Base-by-base conservation (phyloP, 2,329 filamentous ascomycete species). In the Aspergillus carbonarius region DNA sequence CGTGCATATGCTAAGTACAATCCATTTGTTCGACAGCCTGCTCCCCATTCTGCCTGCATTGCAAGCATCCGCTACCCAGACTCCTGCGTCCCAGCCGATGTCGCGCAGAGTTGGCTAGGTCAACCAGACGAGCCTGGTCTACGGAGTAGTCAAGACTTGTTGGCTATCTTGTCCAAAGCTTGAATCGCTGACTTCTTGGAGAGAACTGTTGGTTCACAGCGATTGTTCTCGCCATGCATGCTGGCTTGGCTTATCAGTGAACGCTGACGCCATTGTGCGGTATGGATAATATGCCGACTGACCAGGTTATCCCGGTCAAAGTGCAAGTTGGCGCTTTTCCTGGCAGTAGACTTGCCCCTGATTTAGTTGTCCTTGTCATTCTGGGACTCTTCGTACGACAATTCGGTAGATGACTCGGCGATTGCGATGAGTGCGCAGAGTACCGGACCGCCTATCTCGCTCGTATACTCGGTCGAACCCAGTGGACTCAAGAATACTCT, bases 151-250 rank as follows among this genome's bases (percentile, higher is more conserved):
- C 50, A 53, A 17, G 34, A 32, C n/a, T 35, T 61, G 56, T 58
- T 58, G 54, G 59, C 30, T 61, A 54, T 59, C 53, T 54, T 40
- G 17, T 13, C 48, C n/a, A 46, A 59, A 59, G 48, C 42, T 59
- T 59, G 46, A 46, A 40, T 50, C 50, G 46, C n/a, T 5, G 27
- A 18, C 25, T 12, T 10, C 27, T 30, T 2, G 15, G 3, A 47
- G 15, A 17, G 23, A 48, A 48, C 44, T 32, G 53, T 61, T 61
- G 59, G 59, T 27, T 55, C 9, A 42, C 42, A n/a, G 27, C 40
- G 23, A 25, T 50, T 42, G 53, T 48, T 48, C 44, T 48, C 44
- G 27, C 12, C n/a, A 12, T 27, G 25, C 32, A 30, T 30, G 44
- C 32, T 48, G 44, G 25, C 44, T 8, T 30, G 15, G 44, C 44